Evolutionary conservation across 2,329 filamentous ascomycete genomes (phyloP).

Genomic region (Stachybotrys echinatus): DNA sequence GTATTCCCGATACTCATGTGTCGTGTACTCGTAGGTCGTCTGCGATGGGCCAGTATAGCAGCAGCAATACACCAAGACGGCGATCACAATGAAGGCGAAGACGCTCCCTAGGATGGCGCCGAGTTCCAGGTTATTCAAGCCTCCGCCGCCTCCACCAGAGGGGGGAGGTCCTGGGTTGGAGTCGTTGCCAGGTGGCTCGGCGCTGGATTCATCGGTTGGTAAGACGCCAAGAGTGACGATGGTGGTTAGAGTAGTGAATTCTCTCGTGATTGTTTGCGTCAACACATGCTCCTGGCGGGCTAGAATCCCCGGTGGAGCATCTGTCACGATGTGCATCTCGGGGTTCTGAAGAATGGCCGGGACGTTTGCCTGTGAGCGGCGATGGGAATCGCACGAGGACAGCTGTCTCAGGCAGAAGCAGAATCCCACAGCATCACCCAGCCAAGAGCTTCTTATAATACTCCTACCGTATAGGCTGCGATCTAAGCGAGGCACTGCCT

Average conservation of each 20-base stretch:
- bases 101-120: conserved; percentile 35
- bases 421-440: neutral
- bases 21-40: neutral
- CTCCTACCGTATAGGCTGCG: too few relatives aligned
- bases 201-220: conserved; percentile 3
- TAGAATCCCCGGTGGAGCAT: neutral
- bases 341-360: too few relatives aligned
- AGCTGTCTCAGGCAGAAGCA: too few relatives aligned
- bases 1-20: neutral
- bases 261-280: conserved; percentile 29
- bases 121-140: conserved; percentile 29
- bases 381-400: too few relatives aligned
- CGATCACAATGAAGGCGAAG: conserved; percentile 28
- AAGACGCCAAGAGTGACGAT: conserved; percentile 22
- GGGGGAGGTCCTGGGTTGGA: conserved; percentile 8
- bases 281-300: conserved; percentile 23
- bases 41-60: conserved; percentile 6
- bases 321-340: neutral
- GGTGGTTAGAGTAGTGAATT: conserved; percentile 29
- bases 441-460: neutral
- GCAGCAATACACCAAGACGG: conserved; percentile 27
- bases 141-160: conserved; percentile 10
- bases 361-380: too few relatives aligned
- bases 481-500: neutral
- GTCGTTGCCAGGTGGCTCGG: conserved; percentile 8